Evolutionary conservation across 2,329 filamentous ascomycete species (phyloP), one percentile per base, ranked within the genome.

Genomic region (Grosmannia clavigera): DNA sequence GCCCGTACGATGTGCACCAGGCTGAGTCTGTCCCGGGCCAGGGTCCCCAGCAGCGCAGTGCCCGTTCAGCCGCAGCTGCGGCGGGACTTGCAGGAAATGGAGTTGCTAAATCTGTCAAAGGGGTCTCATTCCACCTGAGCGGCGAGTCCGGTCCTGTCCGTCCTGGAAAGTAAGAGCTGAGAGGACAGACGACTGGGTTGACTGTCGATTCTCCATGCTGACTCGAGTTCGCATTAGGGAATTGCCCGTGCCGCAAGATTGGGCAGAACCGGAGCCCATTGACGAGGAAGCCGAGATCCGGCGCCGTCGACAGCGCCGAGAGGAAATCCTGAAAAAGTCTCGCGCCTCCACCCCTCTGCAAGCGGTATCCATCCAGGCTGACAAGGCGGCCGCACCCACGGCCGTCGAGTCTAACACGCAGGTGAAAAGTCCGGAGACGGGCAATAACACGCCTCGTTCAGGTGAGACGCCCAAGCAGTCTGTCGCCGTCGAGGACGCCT

Each of bases 231-330:
- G 9, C 33, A n/a, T 46, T n/a, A 46, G 43, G 19, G 43, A 46
- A 22, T 19, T 19, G 16, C 14, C 40, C 14, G 40, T 19, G 16
- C 40, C 40, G 5, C 43, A 46, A 22, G 43, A 46, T 6, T 46
- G 43, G 43, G 19, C 80, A 63, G 79, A 81, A 64, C 75, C 80
- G 60, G 78, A 84, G 66, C 78, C 81, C n/a, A 70, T 90, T 66
- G 87, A 95, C 70, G 88, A 95, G 75, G 88, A 87, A 63, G 85
- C 88, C 65, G 80, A 92, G 68, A 88, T 96, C 67, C 88, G 95
- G 71, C 86, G 90, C 67, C 87, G 92, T 60, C 87, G 91, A 33
- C 90, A 87, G 69, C 84, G 88, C 61, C 86, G 92, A 65, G 89
- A 94, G 74, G 89, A 90, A 64, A 87, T 95, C 64, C 82, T 90